Percentiles rank a stretch among this genome's conserved stretches.
phyloP scores from a whole-genome alignment of 2,329 filamentous ascomycete genomes.

The Exophiala oligosperma region DNA sequence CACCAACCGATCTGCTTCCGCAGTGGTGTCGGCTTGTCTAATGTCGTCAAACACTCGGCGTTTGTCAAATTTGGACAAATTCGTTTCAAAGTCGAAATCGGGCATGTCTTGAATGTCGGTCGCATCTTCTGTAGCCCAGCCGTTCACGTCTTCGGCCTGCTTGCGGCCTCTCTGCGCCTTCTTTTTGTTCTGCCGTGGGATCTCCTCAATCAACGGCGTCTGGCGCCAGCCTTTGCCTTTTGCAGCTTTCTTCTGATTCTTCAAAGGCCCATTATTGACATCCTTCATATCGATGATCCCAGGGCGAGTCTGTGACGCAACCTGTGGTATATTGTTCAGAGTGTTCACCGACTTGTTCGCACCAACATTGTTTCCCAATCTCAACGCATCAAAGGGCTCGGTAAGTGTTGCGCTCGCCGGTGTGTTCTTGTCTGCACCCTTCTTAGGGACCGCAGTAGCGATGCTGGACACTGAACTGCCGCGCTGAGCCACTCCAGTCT shows the following conservation, averaged over 20 bases:
- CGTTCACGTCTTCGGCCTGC: slow-evolving; percentile 63
- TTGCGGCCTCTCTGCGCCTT: slow-evolving; percentile 48
- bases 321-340: slow-evolving; percentile 14
- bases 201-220: slow-evolving; percentile 66
- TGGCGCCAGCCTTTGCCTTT: slow-evolving; percentile 67
- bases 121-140: slow-evolving; percentile 94
- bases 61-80: slow-evolving; percentile 94
- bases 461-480: slow-evolving; percentile 29
- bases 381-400: slow-evolving; percentile 47
- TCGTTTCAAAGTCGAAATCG: slow-evolving; percentile 90
- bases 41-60: slow-evolving; percentile 88
- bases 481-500: slow-evolving; percentile 11
- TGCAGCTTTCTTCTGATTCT: slow-evolving; percentile 31
- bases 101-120: slow-evolving; percentile 91
- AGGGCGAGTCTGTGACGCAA: slow-evolving; percentile 41
- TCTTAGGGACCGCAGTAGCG: slow-evolving; percentile 21
- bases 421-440: slow-evolving; percentile 30
- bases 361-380: slow-evolving; percentile 29
- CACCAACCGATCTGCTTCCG: slow-evolving; percentile 88
- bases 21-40: slow-evolving; percentile 79
- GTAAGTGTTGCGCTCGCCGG: slow-evolving; percentile 42
- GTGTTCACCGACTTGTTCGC: slow-evolving; percentile 17
- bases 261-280: slow-evolving; percentile 35
- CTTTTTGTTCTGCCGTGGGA: slow-evolving; percentile 47
- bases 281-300: slow-evolving; percentile 35